These are phyloP conservation scores for Letharia lupina DNA, from an alignment of 495 filamentous ascomycete genomes.

Conservation along the genomic window DNA sequence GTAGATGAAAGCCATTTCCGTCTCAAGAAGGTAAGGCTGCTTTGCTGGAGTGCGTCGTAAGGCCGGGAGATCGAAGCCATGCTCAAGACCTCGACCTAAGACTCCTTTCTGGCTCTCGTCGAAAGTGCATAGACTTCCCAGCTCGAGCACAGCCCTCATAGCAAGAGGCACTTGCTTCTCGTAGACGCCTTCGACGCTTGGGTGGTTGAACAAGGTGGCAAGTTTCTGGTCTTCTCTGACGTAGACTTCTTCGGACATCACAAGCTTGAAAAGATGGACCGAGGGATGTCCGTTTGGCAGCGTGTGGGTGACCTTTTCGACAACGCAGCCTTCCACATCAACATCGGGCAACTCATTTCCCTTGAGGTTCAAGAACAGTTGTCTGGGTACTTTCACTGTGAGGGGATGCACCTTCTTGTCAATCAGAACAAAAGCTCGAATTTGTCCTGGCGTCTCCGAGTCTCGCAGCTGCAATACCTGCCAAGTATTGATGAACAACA, in stretches of 20 bases:
- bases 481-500: constrained; percentile 86
- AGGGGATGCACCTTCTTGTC: constrained; percentile 81
- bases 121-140: constrained; percentile 92
- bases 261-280: constrained; percentile 87
- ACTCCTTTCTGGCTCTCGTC: constrained; percentile 85
- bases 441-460: constrained; percentile 73
- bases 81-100: constrained; percentile 83
- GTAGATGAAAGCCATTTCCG: constrained; percentile 70
- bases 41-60: constrained; percentile 58
- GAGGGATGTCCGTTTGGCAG: constrained; percentile 93
- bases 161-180: constrained; percentile 84
- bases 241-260: constrained; percentile 80
- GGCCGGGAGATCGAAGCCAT: constrained; percentile 81
- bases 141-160: constrained; percentile 72
- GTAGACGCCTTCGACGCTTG: constrained; percentile 93
- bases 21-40: constrained; percentile 60
- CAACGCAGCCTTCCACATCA: constrained; percentile 75
- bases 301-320: constrained; percentile 85
- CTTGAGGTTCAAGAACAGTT: constrained; percentile 87
- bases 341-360: constrained; percentile 79
- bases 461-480: constrained; percentile 81
- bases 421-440: constrained; percentile 85
- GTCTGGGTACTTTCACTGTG: constrained; percentile 80
- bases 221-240: constrained; percentile 76
- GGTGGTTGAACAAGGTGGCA: constrained; percentile 73